Evolutionary conservation across 768 basidiomycete species (phyloP), one percentile per base, ranked within the genome.

Genomic region (Daedalea quercina): DNA sequence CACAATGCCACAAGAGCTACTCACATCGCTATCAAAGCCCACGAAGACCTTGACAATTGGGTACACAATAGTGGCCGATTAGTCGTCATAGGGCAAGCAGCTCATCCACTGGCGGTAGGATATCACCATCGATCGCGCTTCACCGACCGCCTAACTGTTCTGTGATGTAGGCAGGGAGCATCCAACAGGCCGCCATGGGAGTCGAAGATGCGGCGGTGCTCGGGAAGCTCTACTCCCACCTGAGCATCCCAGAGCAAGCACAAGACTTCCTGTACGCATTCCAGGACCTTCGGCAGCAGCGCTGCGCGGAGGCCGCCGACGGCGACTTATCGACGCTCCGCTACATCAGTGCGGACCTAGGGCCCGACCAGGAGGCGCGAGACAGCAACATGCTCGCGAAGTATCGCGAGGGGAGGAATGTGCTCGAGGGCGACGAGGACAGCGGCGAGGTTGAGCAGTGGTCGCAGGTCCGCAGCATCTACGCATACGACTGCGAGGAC

Each of bases 141-240:
- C n/a, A n/a, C 37, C 4, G 20, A 8, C 22, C 13, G 15, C 28
- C 35, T 22, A 20, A 15, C 9, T 26, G 9, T 17, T 9, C 45
- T 17, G 12, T 25, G 11, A 31, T 31, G 28, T 31, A 71, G 69
- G 66, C 69, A 2, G 66, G 66, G 9, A 54, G 63, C 3, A 59
- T 67, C 3, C 71, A 73, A 50, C 63, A 60, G 7, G 56, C 66
- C 9, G 65, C 67, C 22, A 71, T 72, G 68, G 67, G 65, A 4
- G 51, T 73, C 25, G 73, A 74, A 47, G 73, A 74, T 51, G 70
- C 70, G 3, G 70, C 69, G 9, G 69, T 73, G 2, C 63, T 74
- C 13, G 71, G 65, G 34, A 70, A 68, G 54, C 59, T 74, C 19
- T 73, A 73, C 61, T 66, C 69, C 3, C 69, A 68, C 53, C 58